A percentile compares a stretch with the other conserved stretches of the same genome.
Conservation (phyloP, 2,329 filamentous ascomycete species). For the Pseudocercospora ulei region DNA sequence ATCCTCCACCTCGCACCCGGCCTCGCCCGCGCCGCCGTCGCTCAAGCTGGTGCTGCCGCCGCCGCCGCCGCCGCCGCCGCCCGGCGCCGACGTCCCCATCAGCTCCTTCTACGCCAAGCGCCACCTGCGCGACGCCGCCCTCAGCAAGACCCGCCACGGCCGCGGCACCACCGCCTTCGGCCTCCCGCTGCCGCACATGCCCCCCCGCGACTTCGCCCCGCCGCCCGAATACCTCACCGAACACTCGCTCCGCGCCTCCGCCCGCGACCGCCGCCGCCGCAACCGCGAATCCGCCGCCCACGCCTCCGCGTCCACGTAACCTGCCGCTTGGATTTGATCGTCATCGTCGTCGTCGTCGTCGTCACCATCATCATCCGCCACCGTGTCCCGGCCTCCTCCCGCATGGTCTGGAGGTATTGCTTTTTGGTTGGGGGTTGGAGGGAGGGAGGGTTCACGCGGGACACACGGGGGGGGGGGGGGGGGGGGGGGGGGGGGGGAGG, state of each 20-base stretch:
- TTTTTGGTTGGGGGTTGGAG: too few relatives aligned
- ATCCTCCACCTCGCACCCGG: constrained; percentile 13
- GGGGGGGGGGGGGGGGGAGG: too few relatives aligned
- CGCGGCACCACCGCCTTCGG: constrained; percentile 73
- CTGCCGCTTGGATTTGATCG: too few relatives aligned
- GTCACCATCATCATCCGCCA: too few relatives aligned
- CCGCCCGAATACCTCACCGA: constrained; percentile 53
- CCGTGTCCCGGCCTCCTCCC: too few relatives aligned
- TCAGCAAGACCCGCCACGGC: constrained; percentile 61
- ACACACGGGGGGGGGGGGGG: too few relatives aligned
- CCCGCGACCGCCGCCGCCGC: constrained; percentile 53
- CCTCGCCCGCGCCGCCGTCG: constrained; percentile 16
- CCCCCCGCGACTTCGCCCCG: constrained; percentile 62
- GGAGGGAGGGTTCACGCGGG: too few relatives aligned
- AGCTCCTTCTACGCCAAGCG: constrained; percentile 78
- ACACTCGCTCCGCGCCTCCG: constrained; percentile 46
- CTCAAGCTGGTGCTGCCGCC: constrained; percentile 21
- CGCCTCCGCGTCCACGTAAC: constrained; percentile 16
- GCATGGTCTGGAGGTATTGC: too few relatives aligned
- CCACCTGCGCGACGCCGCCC: constrained; percentile 66
- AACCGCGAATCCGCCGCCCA: constrained; percentile 43
- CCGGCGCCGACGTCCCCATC: constrained; percentile 43
- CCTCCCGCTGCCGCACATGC: constrained; percentile 62
- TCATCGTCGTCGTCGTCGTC: too few relatives aligned
- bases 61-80: constrained; percentile 25